Evolutionary conservation across 83 land plant species (phyloP).

Genomic region (Picea engelmannii): DNA sequence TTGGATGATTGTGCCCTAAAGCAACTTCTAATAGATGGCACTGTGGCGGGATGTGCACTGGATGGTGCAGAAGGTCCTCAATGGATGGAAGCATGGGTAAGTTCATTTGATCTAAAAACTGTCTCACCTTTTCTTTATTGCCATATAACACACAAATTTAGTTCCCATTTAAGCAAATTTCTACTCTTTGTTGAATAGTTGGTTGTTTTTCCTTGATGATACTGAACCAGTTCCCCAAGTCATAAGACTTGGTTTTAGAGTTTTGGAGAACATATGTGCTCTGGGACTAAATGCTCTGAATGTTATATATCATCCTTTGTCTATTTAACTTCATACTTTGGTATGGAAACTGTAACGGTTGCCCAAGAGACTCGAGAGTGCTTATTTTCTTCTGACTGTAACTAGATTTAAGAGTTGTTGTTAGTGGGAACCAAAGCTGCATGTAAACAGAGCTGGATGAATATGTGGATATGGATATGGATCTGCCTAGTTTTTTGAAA

Average conservation of each 20-base stretch:
- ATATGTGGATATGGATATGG: too few species aligned
- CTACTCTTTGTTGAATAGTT: neutral
- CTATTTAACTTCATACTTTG: neutral
- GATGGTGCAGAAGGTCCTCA: conserved; percentile 99
- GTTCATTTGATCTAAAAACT: conserved; percentile 30
- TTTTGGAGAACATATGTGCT: neutral
- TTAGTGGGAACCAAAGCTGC: too few species aligned
- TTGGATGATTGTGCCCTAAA: conserved; percentile 98
- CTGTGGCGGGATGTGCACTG: conserved; percentile 95
- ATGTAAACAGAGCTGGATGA: too few species aligned
- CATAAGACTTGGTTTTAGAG: neutral
- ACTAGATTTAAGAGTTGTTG: neutral
- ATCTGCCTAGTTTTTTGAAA: too few species aligned
- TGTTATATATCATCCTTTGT: neutral
- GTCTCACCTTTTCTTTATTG: conserved; percentile 15
- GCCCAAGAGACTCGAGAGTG: neutral
- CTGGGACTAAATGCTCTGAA: neutral
- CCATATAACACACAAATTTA: neutral
- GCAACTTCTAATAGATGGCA: conserved; percentile 94
- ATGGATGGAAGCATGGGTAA: conserved; percentile 99
- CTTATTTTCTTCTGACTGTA: neutral
- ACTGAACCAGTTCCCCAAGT: neutral
- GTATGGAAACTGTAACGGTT: neutral
- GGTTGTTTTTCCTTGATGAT: neutral
- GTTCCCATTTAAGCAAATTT: neutral